phyloP scores from a whole-genome alignment of 768 basidiomycete genomes.

The Boletales sp. region DNA sequence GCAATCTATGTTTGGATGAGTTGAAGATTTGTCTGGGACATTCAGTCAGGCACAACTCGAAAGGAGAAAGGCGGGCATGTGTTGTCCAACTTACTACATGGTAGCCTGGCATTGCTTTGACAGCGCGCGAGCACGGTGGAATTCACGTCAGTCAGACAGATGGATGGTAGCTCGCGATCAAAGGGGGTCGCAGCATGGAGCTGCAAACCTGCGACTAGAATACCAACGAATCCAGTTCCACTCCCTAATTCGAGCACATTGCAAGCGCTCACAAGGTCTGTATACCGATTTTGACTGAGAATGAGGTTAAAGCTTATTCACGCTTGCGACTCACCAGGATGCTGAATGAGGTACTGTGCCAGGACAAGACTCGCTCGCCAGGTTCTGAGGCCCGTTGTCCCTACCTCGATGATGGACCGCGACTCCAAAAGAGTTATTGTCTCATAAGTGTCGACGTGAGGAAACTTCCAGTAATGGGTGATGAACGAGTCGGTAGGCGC shows the following conservation, averaged over 20 bases:
- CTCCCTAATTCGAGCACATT: constrained; percentile 72
- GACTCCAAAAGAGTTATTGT: constrained; percentile 68
- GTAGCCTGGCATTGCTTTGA: constrained; percentile 51
- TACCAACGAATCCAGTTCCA: constrained; percentile 74
- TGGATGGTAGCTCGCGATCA: constrained; percentile 7
- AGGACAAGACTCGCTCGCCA: constrained; percentile 73
- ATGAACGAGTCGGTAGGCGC: constrained; percentile 47
- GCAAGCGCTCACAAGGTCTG: constrained; percentile 24
- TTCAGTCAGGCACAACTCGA: background rate
- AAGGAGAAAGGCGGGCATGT: background rate
- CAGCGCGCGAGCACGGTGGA: constrained; percentile 61
- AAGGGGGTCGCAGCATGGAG: constrained; percentile 1
- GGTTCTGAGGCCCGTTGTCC: constrained; percentile 77
- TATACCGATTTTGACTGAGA: background rate
- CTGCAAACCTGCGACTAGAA: constrained; percentile 58
- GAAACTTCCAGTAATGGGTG: constrained; percentile 59
- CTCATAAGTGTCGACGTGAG: constrained; percentile 24
- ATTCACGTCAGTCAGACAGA: constrained; percentile 66
- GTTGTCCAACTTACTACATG: constrained; percentile 55
- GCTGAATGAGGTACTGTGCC: constrained; percentile 53
- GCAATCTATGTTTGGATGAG: constrained; percentile 44
- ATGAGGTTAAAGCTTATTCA: background rate
- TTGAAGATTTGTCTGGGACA: constrained; percentile 50
- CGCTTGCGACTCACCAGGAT: constrained; percentile 45
- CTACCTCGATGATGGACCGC: constrained; percentile 65